Percentiles rank a stretch among this genome's conserved stretches.
Conservation (phyloP, 116 monocot species). For the Phalaenopsis hybrid region DNA sequence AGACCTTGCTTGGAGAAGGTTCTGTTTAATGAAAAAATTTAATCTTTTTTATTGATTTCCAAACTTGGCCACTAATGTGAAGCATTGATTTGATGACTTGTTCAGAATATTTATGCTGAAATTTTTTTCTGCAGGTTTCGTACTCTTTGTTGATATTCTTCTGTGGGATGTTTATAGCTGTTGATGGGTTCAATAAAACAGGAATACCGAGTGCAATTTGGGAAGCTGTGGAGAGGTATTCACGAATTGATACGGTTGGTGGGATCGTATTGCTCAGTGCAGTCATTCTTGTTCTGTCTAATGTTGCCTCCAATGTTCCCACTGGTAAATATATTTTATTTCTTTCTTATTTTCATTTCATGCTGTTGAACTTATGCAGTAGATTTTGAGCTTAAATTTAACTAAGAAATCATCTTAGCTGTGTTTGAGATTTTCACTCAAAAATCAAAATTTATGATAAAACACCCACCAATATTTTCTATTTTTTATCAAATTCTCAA, state of each 20-base stretch:
- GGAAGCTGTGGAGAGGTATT: constrained; percentile 68
- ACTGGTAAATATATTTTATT: constrained; percentile 41
- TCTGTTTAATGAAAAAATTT: neutral
- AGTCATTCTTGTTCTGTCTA: constrained; percentile 74
- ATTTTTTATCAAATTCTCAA: no score
- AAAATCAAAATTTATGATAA: no score
- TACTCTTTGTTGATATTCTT: constrained; percentile 79
- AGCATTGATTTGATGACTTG: no score
- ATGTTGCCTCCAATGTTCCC: constrained; percentile 87
- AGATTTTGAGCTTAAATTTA: no score
- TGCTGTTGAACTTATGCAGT: no score
- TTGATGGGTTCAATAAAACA: constrained; percentile 77
- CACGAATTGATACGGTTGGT: constrained; percentile 36
- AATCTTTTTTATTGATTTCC: neutral
- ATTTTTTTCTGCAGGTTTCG: constrained; percentile 51
- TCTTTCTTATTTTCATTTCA: neutral
- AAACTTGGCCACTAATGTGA: no score
- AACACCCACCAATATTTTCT: no score
- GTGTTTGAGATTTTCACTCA: no score
- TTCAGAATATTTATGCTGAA: no score
- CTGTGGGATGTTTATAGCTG: constrained; percentile 87
- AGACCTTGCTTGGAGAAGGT: constrained; percentile 82
- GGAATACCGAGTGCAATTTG: constrained; percentile 68
- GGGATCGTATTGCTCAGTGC: constrained; percentile 49
- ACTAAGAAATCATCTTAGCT: no score